phyloP scores from a whole-genome alignment of 148 eudicot genomes.

The Pouteria glomerata region DNA sequence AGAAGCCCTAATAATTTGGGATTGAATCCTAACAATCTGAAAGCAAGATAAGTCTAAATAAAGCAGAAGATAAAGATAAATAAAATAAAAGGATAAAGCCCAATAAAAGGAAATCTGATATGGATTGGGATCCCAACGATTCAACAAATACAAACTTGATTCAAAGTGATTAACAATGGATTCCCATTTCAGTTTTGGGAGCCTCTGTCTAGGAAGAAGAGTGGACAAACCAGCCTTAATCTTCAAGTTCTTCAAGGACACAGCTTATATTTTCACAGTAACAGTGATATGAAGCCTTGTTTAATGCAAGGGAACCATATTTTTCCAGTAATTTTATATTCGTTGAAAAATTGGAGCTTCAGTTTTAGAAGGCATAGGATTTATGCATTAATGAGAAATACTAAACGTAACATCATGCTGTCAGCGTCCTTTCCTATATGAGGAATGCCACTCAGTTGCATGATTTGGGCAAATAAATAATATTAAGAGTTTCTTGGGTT shows the following conservation, averaged over 20 bases:
- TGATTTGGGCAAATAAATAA: background rate
- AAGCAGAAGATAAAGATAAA: too few relatives aligned
- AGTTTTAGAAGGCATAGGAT: background rate
- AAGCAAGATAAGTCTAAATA: too few relatives aligned
- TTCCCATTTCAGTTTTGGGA: background rate
- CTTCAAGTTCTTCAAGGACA: background rate
- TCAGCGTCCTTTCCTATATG: background rate
- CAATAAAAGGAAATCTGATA: too few relatives aligned
- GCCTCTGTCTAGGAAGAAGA: background rate
- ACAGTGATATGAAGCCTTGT: background rate
- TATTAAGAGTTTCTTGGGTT: background rate
- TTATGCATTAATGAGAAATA: background rate
- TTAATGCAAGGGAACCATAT: background rate
- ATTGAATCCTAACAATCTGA: too few relatives aligned
- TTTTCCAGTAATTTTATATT: background rate
- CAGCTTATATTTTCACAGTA: background rate
- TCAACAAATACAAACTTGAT: too few relatives aligned
- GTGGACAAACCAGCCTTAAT: background rate
- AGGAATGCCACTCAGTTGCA: background rate
- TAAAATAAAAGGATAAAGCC: too few relatives aligned
- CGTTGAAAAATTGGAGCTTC: background rate
- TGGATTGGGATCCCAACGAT: too few relatives aligned
- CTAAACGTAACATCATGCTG: background rate
- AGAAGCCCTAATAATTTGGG: too few relatives aligned
- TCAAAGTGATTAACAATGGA: too few relatives aligned